Conservation (phyloP, 371 early-diverging fungal species). For the Catenaria anguillulae region DNA sequence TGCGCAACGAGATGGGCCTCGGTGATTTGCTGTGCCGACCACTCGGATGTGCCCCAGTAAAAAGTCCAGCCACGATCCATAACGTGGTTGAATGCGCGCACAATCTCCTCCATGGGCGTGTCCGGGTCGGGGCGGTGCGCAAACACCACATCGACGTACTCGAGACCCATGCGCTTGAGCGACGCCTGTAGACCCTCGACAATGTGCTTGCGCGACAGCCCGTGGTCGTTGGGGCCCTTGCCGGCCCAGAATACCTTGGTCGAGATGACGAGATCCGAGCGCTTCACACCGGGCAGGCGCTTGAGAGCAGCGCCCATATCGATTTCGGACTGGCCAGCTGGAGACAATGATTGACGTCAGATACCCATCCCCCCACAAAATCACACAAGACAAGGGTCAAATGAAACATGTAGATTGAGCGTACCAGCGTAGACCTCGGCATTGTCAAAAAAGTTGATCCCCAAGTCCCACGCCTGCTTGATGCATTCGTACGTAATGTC, state of each 20-base stretch:
- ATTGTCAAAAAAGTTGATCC: slow-evolving; percentile 74
- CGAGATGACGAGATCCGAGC: slow-evolving; percentile 58
- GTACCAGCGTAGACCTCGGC: slow-evolving; percentile 45
- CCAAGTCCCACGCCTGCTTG: slow-evolving; percentile 51
- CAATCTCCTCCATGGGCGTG: slow-evolving; percentile 68
- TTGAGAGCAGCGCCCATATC: slow-evolving; percentile 64
- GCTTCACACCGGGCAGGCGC: slow-evolving; percentile 38
- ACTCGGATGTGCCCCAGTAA: slow-evolving; percentile 66
- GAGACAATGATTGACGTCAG: background rate
- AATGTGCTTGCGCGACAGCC: slow-evolving; percentile 70
- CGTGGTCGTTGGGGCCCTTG: slow-evolving; percentile 63
- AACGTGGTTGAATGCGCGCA: slow-evolving; percentile 70
- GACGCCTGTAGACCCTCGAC: slow-evolving; percentile 65
- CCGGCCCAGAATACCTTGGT: slow-evolving; percentile 78
- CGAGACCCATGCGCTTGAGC: slow-evolving; percentile 53
- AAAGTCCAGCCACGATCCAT: slow-evolving; percentile 69
- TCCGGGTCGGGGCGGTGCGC: slow-evolving; percentile 60
- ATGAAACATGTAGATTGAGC: slow-evolving; percentile 14
- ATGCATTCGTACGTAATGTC: slow-evolving; percentile 51
- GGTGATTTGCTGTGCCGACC: slow-evolving; percentile 61
- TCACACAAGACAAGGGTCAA: background rate
- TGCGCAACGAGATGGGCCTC: slow-evolving; percentile 61
- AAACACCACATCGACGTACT: slow-evolving; percentile 65
- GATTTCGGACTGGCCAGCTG: slow-evolving; percentile 56
- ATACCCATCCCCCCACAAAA: background rate